Conservation (phyloP, 75 land plant species). For the Ceratopteris richardii region DNA sequence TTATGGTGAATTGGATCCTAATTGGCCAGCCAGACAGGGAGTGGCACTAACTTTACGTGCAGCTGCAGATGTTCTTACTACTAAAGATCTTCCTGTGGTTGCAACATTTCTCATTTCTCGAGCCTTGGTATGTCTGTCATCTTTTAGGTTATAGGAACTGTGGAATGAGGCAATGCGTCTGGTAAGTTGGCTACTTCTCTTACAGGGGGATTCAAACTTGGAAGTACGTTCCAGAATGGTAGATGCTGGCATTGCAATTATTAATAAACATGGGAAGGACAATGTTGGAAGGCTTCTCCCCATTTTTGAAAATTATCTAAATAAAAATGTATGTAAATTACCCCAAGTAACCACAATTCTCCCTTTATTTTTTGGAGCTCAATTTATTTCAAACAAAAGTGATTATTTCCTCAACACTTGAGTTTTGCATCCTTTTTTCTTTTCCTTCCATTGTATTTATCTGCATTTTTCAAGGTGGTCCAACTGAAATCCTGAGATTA, state of each 20-base stretch:
- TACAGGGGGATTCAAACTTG: constrained; percentile 83
- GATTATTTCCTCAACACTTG: too few species aligned
- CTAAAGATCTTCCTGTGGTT: constrained; percentile 84
- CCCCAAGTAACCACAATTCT: background rate
- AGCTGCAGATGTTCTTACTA: constrained; percentile 84
- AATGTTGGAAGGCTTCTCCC: constrained; percentile 77
- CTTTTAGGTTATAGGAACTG: background rate
- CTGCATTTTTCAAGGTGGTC: too few species aligned
- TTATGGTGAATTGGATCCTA: constrained; percentile 42
- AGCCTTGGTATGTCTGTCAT: constrained; percentile 77
- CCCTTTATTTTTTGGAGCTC: background rate
- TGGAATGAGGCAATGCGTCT: background rate
- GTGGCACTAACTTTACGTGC: constrained; percentile 78
- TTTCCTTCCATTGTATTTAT: too few species aligned
- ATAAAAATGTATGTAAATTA: constrained; percentile 61
- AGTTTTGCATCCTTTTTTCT: too few species aligned
- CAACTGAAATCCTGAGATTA: too few species aligned
- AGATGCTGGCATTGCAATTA: constrained; percentile 86
- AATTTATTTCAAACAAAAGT: too few species aligned
- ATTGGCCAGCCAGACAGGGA: constrained; percentile 95
- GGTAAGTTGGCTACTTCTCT: background rate
- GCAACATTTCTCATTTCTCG: constrained; percentile 91
- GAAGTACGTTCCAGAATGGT: constrained; percentile 93
- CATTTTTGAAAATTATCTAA: constrained; percentile 92
- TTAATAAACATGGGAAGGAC: constrained; percentile 88